A percentile compares a stretch with the other conserved stretches of the same genome.
These are phyloP conservation scores for Kregervanrija delftensis DNA, from an alignment of 805 yeast genomes.

Conservation along the genomic window DNA sequence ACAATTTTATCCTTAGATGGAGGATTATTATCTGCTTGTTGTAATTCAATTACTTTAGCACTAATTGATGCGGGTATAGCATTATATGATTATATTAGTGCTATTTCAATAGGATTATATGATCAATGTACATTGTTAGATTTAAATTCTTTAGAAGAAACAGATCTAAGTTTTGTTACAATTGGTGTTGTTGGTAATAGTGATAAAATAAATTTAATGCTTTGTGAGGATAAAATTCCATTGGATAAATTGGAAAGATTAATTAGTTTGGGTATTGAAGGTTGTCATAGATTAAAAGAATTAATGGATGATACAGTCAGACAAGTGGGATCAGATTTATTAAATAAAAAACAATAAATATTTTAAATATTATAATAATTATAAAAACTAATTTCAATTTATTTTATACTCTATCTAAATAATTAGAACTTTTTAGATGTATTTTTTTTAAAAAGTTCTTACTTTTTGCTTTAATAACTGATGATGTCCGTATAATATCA, in stretches of 20 bases:
- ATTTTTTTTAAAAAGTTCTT: conserved; percentile 20
- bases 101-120: conserved; percentile 72
- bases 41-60: conserved; percentile 84
- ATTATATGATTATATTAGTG: conserved; percentile 82
- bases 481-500: conserved; percentile 31
- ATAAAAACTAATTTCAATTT: too few species aligned
- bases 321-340: conserved; percentile 53
- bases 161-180: conserved; percentile 74
- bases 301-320: conserved; percentile 84
- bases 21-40: conserved; percentile 69
- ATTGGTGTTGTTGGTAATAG: conserved; percentile 79
- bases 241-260: conserved; percentile 72
- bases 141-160: conserved; percentile 74
- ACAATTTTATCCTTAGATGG: conserved; percentile 89
- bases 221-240: conserved; percentile 80
- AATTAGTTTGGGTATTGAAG: conserved; percentile 78
- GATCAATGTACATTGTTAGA: conserved; percentile 77
- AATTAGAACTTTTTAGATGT: conserved; percentile 10
- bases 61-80: conserved; percentile 93
- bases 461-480: conserved; percentile 21
- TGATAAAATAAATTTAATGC: conserved; percentile 68
- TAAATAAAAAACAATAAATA: conserved; percentile 18
- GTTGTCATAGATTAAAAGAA: conserved; percentile 75
- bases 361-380: neutral
- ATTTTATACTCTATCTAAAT: neutral